phyloP scores from a whole-genome alignment of 192 early-diverging fungal genomes.

The Gaertneriomyces sp. region DNA sequence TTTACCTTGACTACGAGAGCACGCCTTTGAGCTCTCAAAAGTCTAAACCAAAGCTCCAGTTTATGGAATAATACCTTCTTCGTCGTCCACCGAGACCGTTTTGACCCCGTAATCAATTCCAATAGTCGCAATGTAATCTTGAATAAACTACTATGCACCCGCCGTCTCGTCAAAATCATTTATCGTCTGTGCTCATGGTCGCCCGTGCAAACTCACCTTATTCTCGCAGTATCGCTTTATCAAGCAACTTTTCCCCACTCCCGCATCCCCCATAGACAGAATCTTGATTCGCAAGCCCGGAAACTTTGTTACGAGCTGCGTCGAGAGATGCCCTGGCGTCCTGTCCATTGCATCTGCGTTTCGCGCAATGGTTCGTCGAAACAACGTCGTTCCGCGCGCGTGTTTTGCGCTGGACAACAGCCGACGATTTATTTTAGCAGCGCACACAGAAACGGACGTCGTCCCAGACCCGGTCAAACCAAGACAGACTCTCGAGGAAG shows the following conservation, averaged over 20 bases:
- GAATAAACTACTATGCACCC: constrained; percentile 39
- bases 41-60: too few relatives aligned
- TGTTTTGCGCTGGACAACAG: too few relatives aligned
- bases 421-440: too few relatives aligned
- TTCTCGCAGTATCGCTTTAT: constrained; percentile 58
- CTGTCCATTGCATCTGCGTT: constrained; percentile 28
- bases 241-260: constrained; percentile 52
- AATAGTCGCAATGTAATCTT: constrained; percentile 57
- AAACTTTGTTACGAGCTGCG: constrained; percentile 14
- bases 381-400: too few relatives aligned
- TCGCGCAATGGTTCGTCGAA: neutral
- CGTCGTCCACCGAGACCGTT: constrained; percentile 28
- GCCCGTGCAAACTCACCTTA: constrained; percentile 27
- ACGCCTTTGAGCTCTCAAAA: too few relatives aligned
- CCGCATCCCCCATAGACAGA: constrained; percentile 48
- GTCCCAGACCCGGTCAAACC: too few relatives aligned
- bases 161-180: constrained; percentile 1
- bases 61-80: constrained; percentile 39
- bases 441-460: too few relatives aligned
- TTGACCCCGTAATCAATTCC: constrained; percentile 65
- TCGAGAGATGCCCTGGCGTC: constrained; percentile 29
- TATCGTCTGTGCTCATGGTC: neutral
- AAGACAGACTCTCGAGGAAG: too few relatives aligned
- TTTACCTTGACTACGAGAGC: constrained; percentile 50
- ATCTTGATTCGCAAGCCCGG: constrained; percentile 42